Percentiles rank a stretch among this genome's conserved stretches.
Conservation (phyloP, 331 rosid species). For the Quercus tomentella region DNA sequence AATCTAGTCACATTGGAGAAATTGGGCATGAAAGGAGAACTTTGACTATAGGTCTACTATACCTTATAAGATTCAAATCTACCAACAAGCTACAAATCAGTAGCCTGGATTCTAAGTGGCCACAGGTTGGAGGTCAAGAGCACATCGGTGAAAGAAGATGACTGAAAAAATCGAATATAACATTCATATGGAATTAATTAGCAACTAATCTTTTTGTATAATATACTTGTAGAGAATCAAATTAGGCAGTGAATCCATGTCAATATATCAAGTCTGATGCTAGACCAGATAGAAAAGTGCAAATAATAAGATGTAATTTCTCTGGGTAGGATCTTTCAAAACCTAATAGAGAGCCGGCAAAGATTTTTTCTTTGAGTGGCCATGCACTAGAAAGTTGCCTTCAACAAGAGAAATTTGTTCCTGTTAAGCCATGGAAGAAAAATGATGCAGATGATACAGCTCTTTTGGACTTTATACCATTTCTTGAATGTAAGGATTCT, state of each 20-base stretch:
- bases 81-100: neutral
- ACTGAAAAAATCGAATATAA: neutral
- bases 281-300: neutral
- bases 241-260: neutral
- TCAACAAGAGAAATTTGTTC: conserved; percentile 78
- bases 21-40: neutral
- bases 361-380: conserved; percentile 63
- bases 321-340: conserved; percentile 78
- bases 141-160: too few relatives aligned
- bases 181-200: neutral
- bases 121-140: neutral
- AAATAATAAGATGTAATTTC: conserved; percentile 11
- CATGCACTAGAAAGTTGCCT: conserved; percentile 83
- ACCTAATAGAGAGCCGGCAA: conserved; percentile 57
- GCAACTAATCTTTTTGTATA: neutral
- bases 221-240: neutral
- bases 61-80: neutral
- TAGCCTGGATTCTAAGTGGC: neutral
- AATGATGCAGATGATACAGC: conserved; percentile 70
- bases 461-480: conserved; percentile 89
- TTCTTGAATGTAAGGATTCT: conserved; percentile 75
- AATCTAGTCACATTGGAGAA: neutral
- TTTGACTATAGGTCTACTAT: neutral
- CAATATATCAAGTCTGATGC: neutral
- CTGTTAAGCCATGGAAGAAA: conserved; percentile 75